Percentiles rank a stretch among this genome's conserved stretches.
Conservation (phyloP, 2,329 filamentous ascomycete genomes). For the Nothophoma quercina region DNA sequence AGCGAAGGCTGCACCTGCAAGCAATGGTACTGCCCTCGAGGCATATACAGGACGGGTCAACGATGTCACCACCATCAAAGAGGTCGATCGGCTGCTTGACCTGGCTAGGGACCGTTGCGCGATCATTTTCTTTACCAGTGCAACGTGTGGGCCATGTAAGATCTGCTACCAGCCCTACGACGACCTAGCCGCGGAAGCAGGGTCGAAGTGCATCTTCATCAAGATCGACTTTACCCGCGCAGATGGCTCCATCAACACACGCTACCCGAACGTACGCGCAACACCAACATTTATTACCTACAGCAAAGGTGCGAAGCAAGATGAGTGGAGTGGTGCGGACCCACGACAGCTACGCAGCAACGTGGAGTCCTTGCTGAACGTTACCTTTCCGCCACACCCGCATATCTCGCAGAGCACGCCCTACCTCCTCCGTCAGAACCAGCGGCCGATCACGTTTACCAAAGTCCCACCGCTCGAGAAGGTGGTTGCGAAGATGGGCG, state of each 20-base stretch:
- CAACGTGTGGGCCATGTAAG: constrained; percentile 86
- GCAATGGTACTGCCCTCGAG: constrained; percentile 24
- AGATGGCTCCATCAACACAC: constrained; percentile 66
- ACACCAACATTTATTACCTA: constrained; percentile 93
- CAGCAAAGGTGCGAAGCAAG: constrained; percentile 75
- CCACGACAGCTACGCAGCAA: constrained; percentile 72
- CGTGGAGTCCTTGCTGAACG: constrained; percentile 75
- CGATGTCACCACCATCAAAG: constrained; percentile 64
- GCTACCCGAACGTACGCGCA: constrained; percentile 70
- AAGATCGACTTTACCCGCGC: constrained; percentile 81
- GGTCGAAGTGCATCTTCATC: constrained; percentile 73
- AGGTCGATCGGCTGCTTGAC: constrained; percentile 68
- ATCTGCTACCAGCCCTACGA: constrained; percentile 83
- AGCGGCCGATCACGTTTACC: constrained; percentile 74
- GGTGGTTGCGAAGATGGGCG: constrained; percentile 78
- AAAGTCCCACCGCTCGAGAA: constrained; percentile 87
- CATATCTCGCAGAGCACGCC: constrained; percentile 77
- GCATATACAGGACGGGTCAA: constrained; percentile 61
- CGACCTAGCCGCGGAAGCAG: constrained; percentile 76
- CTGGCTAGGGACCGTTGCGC: constrained; percentile 72
- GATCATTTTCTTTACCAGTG: constrained; percentile 90
- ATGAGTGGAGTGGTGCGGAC: constrained; percentile 83
- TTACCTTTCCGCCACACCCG: constrained; percentile 77
- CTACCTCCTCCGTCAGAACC: constrained; percentile 69
- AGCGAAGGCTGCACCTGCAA: constrained; percentile 11